Conservation (phyloP, 2,329 filamentous ascomycete genomes). For the Colletotrichum phormii region DNA sequence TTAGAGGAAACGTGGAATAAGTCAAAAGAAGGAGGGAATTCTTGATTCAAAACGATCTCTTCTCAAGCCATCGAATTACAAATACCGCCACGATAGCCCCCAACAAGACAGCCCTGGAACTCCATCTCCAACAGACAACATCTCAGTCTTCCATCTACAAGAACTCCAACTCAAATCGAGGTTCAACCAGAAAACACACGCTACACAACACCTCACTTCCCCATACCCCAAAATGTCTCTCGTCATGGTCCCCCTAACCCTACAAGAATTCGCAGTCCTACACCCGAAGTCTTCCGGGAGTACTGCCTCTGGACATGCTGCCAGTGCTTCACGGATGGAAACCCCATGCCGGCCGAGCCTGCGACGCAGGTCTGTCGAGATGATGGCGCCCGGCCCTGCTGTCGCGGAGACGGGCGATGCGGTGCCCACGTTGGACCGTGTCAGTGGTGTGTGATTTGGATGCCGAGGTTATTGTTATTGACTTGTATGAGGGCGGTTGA, state of each 20-base stretch:
- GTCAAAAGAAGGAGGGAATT: fast-evolving
- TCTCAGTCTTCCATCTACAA: neutral
- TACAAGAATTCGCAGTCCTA: neutral
- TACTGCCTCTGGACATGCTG: neutral
- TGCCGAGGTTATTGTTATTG: neutral
- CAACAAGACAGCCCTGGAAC: neutral
- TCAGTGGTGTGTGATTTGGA: neutral
- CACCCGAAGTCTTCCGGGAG: neutral
- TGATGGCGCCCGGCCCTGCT: neutral
- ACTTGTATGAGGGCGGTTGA: neutral
- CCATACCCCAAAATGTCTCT: neutral
- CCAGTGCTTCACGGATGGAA: neutral
- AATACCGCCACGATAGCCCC: neutral
- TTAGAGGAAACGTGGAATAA: neutral
- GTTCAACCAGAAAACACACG: neutral
- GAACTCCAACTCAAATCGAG: neutral
- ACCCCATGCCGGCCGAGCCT: neutral
- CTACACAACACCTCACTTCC: neutral
- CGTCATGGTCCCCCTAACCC: neutral
- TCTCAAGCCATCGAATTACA: neutral
- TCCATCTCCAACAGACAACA: neutral
- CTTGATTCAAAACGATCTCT: neutral
- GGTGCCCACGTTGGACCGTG: neutral
- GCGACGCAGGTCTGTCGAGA: neutral
- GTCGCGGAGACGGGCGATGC: no score